A percentile compares a stretch with the other conserved stretches of the same genome.
Conservation (phyloP, 768 basidiomycete genomes). For the Leucogyrophana mollusca region DNA sequence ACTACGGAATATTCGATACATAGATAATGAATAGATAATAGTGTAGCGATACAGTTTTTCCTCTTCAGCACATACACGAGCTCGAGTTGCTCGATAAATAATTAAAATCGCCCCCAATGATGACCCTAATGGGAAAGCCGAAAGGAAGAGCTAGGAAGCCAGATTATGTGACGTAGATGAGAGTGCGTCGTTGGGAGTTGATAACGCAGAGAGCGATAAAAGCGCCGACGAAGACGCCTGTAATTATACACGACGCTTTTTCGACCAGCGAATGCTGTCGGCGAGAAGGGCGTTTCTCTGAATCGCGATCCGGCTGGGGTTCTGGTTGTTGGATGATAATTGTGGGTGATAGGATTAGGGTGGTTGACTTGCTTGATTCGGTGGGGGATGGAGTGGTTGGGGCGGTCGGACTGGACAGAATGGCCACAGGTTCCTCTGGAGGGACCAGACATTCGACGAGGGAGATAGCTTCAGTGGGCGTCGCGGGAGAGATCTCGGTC, state of each 20-base stretch:
- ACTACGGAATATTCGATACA: conserved; percentile 8
- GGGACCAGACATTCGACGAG: conserved; percentile 12
- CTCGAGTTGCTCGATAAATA: too few species aligned
- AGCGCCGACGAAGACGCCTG: conserved; percentile 61
- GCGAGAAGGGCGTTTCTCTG: conserved; percentile 14
- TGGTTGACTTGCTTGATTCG: conserved; percentile 5
- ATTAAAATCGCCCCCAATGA: too few species aligned
- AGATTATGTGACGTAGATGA: conserved; percentile 36
- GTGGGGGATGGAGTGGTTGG: conserved; percentile 6
- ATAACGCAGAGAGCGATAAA: conserved; percentile 53
- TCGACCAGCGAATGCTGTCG: conserved; percentile 25
- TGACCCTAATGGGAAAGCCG: too few species aligned
- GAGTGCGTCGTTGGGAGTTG: conserved; percentile 45
- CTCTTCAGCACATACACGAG: neutral
- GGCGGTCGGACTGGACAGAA: conserved; percentile 3
- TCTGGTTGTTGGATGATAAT: conserved; percentile 24
- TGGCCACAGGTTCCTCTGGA: neutral
- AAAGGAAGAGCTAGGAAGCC: too few species aligned
- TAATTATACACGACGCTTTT: conserved; percentile 47
- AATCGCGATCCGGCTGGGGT: conserved; percentile 3
- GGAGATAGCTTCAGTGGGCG: conserved; percentile 7
- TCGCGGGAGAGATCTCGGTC: conserved; percentile 13
- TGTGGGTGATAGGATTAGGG: conserved; percentile 23
- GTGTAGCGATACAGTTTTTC: conserved; percentile 21
- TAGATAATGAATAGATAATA: conserved; percentile 22